These are phyloP conservation scores for Scheffersomyces illinoinensis DNA, from an alignment of 1,139 yeast species.

Conservation along the genomic window DNA sequence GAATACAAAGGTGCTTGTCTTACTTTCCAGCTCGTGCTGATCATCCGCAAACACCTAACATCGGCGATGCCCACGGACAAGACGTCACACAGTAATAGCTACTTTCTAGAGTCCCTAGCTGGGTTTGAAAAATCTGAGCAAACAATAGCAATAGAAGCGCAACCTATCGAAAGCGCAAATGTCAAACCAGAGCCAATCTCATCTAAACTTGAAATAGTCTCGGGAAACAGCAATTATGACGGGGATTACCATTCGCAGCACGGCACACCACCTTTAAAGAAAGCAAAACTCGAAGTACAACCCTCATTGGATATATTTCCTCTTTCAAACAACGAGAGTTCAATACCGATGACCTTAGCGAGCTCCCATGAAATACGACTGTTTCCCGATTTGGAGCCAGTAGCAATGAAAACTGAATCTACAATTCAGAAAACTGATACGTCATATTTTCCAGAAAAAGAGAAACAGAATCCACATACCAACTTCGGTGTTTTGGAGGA, in stretches of 20 bases:
- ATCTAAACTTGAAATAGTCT: neutral
- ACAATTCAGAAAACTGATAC: neutral
- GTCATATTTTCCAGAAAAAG: neutral
- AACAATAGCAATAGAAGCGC: neutral
- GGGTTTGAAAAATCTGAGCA: neutral
- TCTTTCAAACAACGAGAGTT: neutral
- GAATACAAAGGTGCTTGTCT: neutral
- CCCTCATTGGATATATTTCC: neutral
- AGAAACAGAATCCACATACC: neutral
- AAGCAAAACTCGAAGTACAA: neutral
- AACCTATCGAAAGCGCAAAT: neutral
- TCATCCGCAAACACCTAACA: neutral
- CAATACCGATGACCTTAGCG: neutral
- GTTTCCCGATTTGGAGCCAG: neutral
- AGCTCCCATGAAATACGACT: neutral
- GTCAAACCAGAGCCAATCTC: neutral
- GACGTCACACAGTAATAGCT: neutral
- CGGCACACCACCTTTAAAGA: neutral
- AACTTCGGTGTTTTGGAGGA: neutral
- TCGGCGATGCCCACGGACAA: neutral
- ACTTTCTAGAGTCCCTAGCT: neutral
- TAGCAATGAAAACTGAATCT: neutral
- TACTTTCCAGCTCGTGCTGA: neutral
- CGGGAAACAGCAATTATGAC: neutral
- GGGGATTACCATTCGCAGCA: neutral